A percentile compares a stretch with the other conserved stretches of the same genome.
phyloP scores from a whole-genome alignment of 2,329 filamentous ascomycete genomes.

The Purpureocillium takamizusanense region DNA sequence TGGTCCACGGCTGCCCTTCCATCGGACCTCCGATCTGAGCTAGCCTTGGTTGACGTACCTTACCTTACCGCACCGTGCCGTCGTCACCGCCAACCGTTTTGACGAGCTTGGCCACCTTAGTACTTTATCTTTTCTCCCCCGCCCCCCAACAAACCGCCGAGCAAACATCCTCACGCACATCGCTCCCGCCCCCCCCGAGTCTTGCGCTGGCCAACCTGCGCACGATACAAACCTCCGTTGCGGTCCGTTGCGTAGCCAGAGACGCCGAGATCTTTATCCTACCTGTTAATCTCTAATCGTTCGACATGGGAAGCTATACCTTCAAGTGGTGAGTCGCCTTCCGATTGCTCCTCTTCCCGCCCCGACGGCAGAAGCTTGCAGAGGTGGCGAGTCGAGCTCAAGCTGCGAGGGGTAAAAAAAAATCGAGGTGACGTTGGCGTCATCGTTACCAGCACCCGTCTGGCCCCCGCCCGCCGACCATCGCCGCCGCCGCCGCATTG shows the following conservation, averaged over 20 bases:
- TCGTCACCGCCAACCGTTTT: constrained; percentile 1
- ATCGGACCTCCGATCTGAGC: no score
- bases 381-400: no score
- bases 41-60: no score
- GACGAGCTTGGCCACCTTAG: neutral
- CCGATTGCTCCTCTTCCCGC: constrained; percentile 5
- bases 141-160: neutral
- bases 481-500: no score
- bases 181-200: neutral
- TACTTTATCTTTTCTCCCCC: neutral
- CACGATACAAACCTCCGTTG: neutral
- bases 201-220: neutral
- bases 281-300: constrained; percentile 9
- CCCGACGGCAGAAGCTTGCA: no score
- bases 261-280: neutral
- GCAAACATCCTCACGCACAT: neutral
- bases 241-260: constrained; percentile 1
- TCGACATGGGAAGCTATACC: constrained; percentile 57
- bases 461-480: neutral
- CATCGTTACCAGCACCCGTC: neutral
- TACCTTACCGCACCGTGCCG: neutral
- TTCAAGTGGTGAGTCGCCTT: constrained; percentile 57
- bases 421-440: neutral
- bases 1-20: no score
- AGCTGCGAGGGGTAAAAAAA: no score